phyloP scores from a whole-genome alignment of 306 rosid species.

The Comarum palustre region DNA sequence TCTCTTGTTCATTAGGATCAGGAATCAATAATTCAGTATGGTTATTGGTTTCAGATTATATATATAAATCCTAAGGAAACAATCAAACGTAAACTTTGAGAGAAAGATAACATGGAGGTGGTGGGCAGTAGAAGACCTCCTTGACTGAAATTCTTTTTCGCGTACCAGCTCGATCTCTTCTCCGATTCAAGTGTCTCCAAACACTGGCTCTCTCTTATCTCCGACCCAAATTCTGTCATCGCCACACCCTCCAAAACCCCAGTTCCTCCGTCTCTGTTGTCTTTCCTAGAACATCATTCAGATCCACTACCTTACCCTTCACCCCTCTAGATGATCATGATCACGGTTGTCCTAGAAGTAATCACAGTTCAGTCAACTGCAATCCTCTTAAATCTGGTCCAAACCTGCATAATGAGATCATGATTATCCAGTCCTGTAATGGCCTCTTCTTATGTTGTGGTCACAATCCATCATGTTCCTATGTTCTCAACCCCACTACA shows the following conservation, averaged over 20 bases:
- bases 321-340: neutral
- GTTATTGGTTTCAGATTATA: too few relatives aligned
- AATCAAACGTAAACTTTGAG: too few relatives aligned
- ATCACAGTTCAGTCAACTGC: neutral
- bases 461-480: neutral
- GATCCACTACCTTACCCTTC: neutral
- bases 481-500: neutral
- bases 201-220: neutral
- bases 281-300: neutral
- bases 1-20: too few relatives aligned
- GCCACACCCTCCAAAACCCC: neutral
- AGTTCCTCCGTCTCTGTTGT: neutral
- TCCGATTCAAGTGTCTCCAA: constrained; percentile 2
- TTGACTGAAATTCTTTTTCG: neutral
- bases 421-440: neutral
- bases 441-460: neutral
- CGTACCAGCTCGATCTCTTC: neutral
- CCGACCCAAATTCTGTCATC: neutral
- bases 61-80: too few relatives aligned
- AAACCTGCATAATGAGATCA: neutral
- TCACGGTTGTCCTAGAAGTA: neutral
- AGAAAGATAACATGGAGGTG: too few relatives aligned
- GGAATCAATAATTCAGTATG: too few relatives aligned
- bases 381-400: neutral
- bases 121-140: neutral